Evolutionary conservation across 2,329 filamentous ascomycete species (phyloP), one percentile per base, ranked within the genome.

Genomic region (Ophiocordyceps camponoti-floridani): DNA sequence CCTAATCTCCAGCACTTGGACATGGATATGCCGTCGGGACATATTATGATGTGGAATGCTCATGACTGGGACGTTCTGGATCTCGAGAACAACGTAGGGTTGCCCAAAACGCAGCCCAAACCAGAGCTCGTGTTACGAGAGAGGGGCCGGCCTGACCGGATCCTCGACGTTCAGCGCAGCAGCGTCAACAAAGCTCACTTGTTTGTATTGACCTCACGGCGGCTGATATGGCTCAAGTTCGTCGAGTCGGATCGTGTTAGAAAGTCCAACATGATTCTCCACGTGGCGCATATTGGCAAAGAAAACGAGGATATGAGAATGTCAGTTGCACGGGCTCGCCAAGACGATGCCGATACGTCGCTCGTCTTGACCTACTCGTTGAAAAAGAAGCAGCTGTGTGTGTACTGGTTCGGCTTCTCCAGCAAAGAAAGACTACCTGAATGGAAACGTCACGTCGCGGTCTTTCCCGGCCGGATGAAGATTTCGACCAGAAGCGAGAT

Each of bases 201-300:
- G 1, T 73, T 78, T 46, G 60, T 83, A 10, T 59, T 84, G 41
- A 84, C 77, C 1, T 68, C 66, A 12, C 63, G 62, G 0, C 62
- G 62, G 27, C 45, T 82, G 0, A 60, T 69, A 31, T 65, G 72
- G 61, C 50, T 75, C n/a, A 61, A 68, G 42, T 52, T 72, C 13
- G 56, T 51, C 43, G 47, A 46, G 28, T 47, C 50, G 6, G 47
- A 48, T 5, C 42, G 35, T 7, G 31, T 43, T 0, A 16, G 47
- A 9, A 53, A 50, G 26, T 54, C 57, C 4, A 31, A 44, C 3
- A 49, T 62, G 12, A 18, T 63, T 8, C 43, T 59, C 1, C 48
- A 50, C 8, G 60, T 55, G 43, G 51, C 58, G 4, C 58, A 62
- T 42, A 40, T 58, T 14, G 49, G 55, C 3, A 52, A 54, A 10